Evolutionary conservation across 257 asterid genomes (phyloP), one percentile per base, ranked within the genome.

Genomic region (Ocimum tenuiflorum): DNA sequence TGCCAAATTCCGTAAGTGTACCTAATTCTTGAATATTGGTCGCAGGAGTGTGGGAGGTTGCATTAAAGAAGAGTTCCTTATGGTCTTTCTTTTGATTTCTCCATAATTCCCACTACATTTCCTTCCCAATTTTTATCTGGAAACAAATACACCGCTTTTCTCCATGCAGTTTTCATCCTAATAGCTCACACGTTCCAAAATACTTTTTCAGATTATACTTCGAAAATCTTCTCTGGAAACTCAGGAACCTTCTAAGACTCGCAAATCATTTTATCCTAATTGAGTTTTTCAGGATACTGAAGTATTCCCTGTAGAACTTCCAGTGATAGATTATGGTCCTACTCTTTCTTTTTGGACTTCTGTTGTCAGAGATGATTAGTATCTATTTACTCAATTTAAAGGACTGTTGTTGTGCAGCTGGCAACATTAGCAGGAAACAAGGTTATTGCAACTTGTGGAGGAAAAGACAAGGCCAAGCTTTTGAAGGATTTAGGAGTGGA

Each of bases 361-460:
- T 31, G 39, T 59, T 20, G 14, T 38, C 45, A 56, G 50, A 27
- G 20, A 51, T 9, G 8, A 17, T 62, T 42, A 41, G 35, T 14
- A 8, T 29, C 33, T 66, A 22, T 38, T 56, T 19, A 36, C 10
- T 9, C 50, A 17, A 59, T 17, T 59, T 73, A 51, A 67, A 57
- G 66, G 66, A 72, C 54, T 58, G 51, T 75, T 61, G 33, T 51
- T 50, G 2, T 69, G 77, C 95, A 87, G 99, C 88, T 92, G 71
- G 99, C 97, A 63, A 92, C 87, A 77, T 64, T 92, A 79, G 91
- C 94, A 38, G 99, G 96, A 79, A 92, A 89, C 61, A 92, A 80
- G 58, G 97, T 87, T 46, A 78, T 87, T 75, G 99, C 96, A 42
- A 87, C 97, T 43, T 92, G 99, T 77, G 99, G 97, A 67, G 97